Evolutionary conservation across 1,284 basidiomycete genomes (phyloP).

Genomic region (Ganoderma resinaceum): DNA sequence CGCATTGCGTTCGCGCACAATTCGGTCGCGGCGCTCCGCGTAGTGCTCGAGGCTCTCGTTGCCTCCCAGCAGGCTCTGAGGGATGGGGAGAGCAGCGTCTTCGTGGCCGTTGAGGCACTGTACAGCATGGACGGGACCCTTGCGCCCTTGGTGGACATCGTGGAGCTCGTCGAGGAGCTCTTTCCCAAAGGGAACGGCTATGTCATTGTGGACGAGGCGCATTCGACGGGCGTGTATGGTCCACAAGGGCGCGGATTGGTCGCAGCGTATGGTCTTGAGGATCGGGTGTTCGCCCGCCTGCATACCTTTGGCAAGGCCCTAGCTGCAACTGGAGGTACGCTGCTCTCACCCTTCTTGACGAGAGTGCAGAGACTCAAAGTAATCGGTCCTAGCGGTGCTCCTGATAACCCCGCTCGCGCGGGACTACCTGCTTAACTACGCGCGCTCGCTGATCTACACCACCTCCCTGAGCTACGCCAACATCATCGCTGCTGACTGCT

Average conservation of each 20-base stretch:
- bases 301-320: conserved; percentile 78
- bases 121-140: conserved; percentile 98
- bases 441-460: conserved; percentile 90
- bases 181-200: conserved; percentile 71
- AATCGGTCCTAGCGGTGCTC: conserved; percentile 68
- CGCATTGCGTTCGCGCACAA: conserved; percentile 78
- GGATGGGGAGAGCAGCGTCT: conserved; percentile 55
- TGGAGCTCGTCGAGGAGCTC: conserved; percentile 61
- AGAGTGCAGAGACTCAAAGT: background rate
- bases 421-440: conserved; percentile 93
- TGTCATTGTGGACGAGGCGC: conserved; percentile 90
- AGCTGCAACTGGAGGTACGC: conserved; percentile 81
- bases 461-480: conserved; percentile 82
- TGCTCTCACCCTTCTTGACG: background rate
- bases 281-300: conserved; percentile 66
- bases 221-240: conserved; percentile 85
- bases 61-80: conserved; percentile 45
- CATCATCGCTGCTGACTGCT: conserved; percentile 76
- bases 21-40: conserved; percentile 57
- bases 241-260: conserved; percentile 80
- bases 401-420: conserved; percentile 77
- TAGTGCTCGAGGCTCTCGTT: conserved; percentile 50
- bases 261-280: conserved; percentile 66
- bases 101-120: conserved; percentile 88
- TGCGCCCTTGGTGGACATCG: conserved; percentile 75